Evolutionary conservation across 345 rosid genomes (phyloP).

Genomic region (Linum usitatissimum): DNA sequence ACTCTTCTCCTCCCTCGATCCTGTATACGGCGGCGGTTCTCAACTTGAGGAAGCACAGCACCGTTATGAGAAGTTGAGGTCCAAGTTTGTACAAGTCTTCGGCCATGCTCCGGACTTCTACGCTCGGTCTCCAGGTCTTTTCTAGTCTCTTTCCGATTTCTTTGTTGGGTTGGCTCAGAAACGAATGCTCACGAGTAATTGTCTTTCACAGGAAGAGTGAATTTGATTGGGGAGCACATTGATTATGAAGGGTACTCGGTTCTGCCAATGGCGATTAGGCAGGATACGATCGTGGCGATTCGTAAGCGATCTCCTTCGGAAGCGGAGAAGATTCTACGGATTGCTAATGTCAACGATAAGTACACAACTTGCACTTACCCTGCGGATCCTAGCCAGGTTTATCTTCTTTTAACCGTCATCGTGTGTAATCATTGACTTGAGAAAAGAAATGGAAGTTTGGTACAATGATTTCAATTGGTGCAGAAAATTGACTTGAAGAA

Average conservation of each 20-base stretch:
- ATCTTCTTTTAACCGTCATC: too few relatives aligned
- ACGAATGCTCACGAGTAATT: neutral
- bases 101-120: constrained; percentile 55
- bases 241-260: constrained; percentile 98
- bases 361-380: constrained; percentile 62
- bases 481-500: constrained; percentile 87
- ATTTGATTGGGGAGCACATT: constrained; percentile 94
- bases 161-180: constrained; percentile 9
- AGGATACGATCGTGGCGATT: constrained; percentile 82
- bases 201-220: constrained; percentile 66
- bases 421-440: neutral
- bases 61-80: constrained; percentile 55
- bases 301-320: constrained; percentile 41
- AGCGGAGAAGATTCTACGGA: constrained; percentile 39
- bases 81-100: constrained; percentile 53
- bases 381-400: constrained; percentile 79
- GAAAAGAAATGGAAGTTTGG: neutral
- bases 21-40: constrained; percentile 72
- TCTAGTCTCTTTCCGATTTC: neutral
- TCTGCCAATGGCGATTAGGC: constrained; percentile 93
- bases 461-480: constrained; percentile 1
- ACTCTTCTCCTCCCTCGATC: constrained; percentile 43
- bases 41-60: constrained; percentile 62
- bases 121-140: constrained; percentile 88
- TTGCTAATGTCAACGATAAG: constrained; percentile 70